Percentiles rank a stretch among this genome's conserved stretches.
Evolutionary conservation across 257 asterid species (phyloP).

Genomic region (Solanum etuberosum): DNA sequence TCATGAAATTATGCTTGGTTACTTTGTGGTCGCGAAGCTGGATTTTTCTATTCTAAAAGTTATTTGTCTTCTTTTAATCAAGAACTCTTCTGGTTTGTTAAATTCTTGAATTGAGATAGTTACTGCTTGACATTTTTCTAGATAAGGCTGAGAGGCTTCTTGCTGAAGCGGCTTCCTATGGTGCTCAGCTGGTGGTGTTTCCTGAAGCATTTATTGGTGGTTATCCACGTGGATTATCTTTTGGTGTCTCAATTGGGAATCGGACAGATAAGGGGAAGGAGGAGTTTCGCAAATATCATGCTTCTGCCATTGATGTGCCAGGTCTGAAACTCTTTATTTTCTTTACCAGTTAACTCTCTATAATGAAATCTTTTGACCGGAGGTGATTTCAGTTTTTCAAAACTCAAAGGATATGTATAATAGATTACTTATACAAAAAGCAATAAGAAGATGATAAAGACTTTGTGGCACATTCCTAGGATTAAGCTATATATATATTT

Average conservation of each 20-base stretch:
- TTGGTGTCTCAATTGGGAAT: slow-evolving; percentile 78
- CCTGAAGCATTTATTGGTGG: slow-evolving; percentile 99
- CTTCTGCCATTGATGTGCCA: slow-evolving; percentile 92
- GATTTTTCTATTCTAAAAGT: neutral
- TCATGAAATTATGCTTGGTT: neutral
- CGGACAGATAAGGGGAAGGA: slow-evolving; percentile 91
- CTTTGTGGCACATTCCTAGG: neutral
- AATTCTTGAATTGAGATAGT: neutral
- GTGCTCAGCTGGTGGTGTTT: slow-evolving; percentile 84
- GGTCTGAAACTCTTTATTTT: slow-evolving; percentile 30
- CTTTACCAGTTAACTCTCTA: neutral
- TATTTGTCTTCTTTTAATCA: neutral
- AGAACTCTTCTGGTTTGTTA: neutral
- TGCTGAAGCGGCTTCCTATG: slow-evolving; percentile 90
- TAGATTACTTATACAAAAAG: neutral
- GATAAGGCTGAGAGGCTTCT: slow-evolving; percentile 93
- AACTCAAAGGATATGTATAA: neutral
- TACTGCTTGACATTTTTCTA: slow-evolving; percentile 3
- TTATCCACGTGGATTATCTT: slow-evolving; percentile 88
- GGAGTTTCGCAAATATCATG: slow-evolving; percentile 78
- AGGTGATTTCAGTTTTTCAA: neutral
- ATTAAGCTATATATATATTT: neutral
- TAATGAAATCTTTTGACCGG: neutral
- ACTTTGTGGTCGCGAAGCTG: neutral
- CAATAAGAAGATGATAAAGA: neutral